A percentile compares a stretch with the other conserved stretches of the same genome.
phyloP scores from a whole-genome alignment of 1,284 basidiomycete species.

The Neolentinus lepideus region DNA sequence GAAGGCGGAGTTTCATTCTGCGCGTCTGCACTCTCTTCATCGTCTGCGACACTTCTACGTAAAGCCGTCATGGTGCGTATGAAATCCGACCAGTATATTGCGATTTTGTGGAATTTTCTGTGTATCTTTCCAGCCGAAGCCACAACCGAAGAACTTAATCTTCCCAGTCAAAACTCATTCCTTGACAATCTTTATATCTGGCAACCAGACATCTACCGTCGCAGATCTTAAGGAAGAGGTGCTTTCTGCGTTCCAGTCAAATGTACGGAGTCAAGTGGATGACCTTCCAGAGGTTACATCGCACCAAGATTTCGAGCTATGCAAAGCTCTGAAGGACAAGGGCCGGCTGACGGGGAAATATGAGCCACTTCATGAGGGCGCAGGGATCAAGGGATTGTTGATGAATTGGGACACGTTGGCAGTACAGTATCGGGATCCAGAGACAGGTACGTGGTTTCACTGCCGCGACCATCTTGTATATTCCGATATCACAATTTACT shows the following conservation, averaged over 20 bases:
- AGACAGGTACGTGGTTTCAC: not conserved
- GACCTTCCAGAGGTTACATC: conserved; percentile 36
- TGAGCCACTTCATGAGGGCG: conserved; percentile 38
- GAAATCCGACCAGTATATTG: not conserved
- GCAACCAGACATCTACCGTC: conserved; percentile 45
- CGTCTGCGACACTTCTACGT: not conserved
- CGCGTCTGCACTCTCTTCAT: not conserved
- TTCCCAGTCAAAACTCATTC: conserved; percentile 68
- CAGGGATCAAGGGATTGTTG: conserved; percentile 41
- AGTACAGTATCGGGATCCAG: conserved; percentile 49
- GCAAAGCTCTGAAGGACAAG: conserved; percentile 42
- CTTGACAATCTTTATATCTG: conserved; percentile 53
- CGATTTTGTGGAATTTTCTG: not conserved
- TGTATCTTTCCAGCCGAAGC: not conserved
- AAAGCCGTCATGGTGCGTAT: not conserved
- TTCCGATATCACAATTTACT: not conserved
- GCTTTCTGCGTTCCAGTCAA: conserved; percentile 48
- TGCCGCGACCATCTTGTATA: not conserved
- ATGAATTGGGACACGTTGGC: conserved; percentile 60
- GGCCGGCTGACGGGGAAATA: conserved; percentile 41
- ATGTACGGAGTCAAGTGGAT: conserved; percentile 25
- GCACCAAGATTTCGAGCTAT: conserved; percentile 59
- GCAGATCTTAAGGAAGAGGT: conserved; percentile 53
- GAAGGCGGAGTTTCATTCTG: not conserved
- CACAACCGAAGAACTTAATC: conserved; percentile 24